Evolutionary conservation across 2,329 filamentous ascomycete genomes (phyloP), one percentile per base, ranked within the genome.

Genomic region (Gaeumannomyces tritici): DNA sequence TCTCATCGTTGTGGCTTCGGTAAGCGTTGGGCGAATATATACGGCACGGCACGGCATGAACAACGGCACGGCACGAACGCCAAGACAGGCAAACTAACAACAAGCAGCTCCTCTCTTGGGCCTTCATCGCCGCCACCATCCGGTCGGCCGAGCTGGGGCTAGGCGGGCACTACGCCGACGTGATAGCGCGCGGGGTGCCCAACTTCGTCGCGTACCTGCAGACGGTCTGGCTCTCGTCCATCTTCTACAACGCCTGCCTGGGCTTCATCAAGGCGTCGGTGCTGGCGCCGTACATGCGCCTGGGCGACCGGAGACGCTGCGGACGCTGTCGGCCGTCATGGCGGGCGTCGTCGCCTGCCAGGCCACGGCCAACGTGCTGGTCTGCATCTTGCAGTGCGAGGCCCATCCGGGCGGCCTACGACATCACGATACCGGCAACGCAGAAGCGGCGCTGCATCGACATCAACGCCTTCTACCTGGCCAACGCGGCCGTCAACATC

Each of bases 341-440:
- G 88, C 91, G 63, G 86, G 91, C 68, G 86, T 92, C 65, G 85
- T 92, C 70, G 89, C 89, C 74, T 84, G 86, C 60, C 89, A 91
- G 75, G 86, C 87, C 72, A 89, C 91, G 62, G 89, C 89, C 70
- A 91, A 91, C 57, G 57, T 59, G 12, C 13, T 42, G 29, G 57
- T 59, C 5, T 59, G 57, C 57, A 59, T 59, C n/a, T 26, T 59
- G n/a, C 57, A 59, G 57, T 59, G 57, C 57, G n/a, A 15, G 1
- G 6, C 57, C 57, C n/a, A n/a, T 59, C 18, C 31, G 26, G 57
- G 57, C 57, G 2, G 57, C 57, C 1, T 59, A 59, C 57, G 57
- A 59, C 57, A 26, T 59, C 21, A 59, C 57, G 6, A 59, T 59
- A 13, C 21, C 18, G 18, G 6, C 1, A 11, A n/a, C 4, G 31